A percentile compares a stretch with the other conserved stretches of the same genome.
Conservation (phyloP, 2,329 filamentous ascomycete genomes). For the Colletotrichum tofieldiae region DNA sequence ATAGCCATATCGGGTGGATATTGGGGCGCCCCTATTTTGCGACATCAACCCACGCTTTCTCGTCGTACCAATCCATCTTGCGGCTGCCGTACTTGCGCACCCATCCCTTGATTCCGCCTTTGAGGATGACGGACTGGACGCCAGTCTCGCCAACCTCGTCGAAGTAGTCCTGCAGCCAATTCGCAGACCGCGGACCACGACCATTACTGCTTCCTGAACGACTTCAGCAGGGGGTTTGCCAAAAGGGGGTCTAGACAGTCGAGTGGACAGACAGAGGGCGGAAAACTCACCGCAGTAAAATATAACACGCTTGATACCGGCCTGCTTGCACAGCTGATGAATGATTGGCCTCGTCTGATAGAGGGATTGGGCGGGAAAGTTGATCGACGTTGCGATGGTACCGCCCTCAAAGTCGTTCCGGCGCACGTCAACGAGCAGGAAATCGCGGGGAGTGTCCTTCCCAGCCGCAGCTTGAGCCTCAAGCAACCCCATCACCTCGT, state of each 20-base stretch:
- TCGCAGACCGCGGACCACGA: slow-evolving; percentile 67
- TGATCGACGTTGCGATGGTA: slow-evolving; percentile 72
- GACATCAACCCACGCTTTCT: slow-evolving; percentile 52
- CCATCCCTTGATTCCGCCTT: slow-evolving; percentile 71
- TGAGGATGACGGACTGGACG: slow-evolving; percentile 64
- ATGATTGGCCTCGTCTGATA: slow-evolving; percentile 65
- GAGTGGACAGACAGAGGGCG: not conserved
- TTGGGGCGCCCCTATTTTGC: slow-evolving; percentile 3
- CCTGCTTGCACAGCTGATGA: slow-evolving; percentile 66
- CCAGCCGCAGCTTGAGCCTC: slow-evolving; percentile 54
- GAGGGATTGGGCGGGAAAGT: slow-evolving; percentile 70
- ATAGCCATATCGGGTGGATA: slow-evolving; percentile 1
- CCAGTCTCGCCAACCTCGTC: slow-evolving; percentile 59
- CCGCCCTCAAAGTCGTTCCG: slow-evolving; percentile 71
- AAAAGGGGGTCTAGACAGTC: not conserved
- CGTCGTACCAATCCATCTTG: slow-evolving; percentile 67
- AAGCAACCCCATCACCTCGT: slow-evolving; percentile 59
- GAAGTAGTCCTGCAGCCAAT: slow-evolving; percentile 72
- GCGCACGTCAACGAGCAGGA: slow-evolving; percentile 69
- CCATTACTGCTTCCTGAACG: slow-evolving; percentile 64
- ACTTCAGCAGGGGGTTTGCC: slow-evolving; percentile 10
- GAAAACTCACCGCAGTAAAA: slow-evolving; percentile 68
- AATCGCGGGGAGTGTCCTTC: slow-evolving; percentile 51
- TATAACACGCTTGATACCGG: slow-evolving; percentile 64
- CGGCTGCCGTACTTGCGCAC: slow-evolving; percentile 63